These are phyloP conservation scores for Beverwykella pulmonaria DNA, from an alignment of 495 filamentous ascomycete genomes.

Conservation along the genomic window DNA sequence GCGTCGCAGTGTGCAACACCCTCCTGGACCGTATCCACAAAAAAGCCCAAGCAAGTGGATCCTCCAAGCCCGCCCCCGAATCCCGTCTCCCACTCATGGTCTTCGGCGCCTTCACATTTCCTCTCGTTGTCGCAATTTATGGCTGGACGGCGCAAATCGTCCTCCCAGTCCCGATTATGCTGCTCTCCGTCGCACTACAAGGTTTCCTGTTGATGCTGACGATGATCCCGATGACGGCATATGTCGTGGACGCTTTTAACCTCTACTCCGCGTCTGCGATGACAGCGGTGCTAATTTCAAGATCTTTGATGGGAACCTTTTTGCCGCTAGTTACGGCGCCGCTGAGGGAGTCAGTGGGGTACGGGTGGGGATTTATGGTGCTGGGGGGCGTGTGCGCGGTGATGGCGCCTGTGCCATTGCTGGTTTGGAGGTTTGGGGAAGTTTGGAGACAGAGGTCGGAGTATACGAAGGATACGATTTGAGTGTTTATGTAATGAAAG, in stretches of 20 bases:
- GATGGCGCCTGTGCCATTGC: slow-evolving; percentile 55
- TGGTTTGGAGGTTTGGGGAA: slow-evolving; percentile 55
- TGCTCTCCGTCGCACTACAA: slow-evolving; percentile 47
- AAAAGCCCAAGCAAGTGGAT: slow-evolving; percentile 47
- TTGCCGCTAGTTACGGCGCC: slow-evolving; percentile 55
- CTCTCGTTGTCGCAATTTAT: slow-evolving; percentile 51
- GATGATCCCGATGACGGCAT: slow-evolving; percentile 55
- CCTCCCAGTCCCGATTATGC: slow-evolving; percentile 47
- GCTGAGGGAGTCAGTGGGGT: slow-evolving; percentile 51
- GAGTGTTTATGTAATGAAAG: no score
- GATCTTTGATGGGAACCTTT: slow-evolving; percentile 59
- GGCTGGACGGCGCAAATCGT: slow-evolving; percentile 53
- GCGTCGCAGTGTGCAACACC: slow-evolving; percentile 41
- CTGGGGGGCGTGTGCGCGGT: slow-evolving; percentile 46
- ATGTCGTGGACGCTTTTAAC: slow-evolving; percentile 62
- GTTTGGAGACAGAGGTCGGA: slow-evolving; percentile 55
- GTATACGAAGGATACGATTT: slow-evolving; percentile 45
- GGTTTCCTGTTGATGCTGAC: slow-evolving; percentile 50
- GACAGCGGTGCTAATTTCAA: slow-evolving; percentile 57
- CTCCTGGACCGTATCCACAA: slow-evolving; percentile 57
- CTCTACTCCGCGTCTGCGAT: slow-evolving; percentile 59
- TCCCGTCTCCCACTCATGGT: slow-evolving; percentile 56
- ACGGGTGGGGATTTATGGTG: slow-evolving; percentile 54
- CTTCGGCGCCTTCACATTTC: slow-evolving; percentile 47
- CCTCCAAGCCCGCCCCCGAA: slow-evolving; percentile 49